Evolutionary conservation across 2,329 filamentous ascomycete genomes (phyloP), one percentile per base, ranked within the genome.

Genomic region (Dactylellina parvicollis): DNA sequence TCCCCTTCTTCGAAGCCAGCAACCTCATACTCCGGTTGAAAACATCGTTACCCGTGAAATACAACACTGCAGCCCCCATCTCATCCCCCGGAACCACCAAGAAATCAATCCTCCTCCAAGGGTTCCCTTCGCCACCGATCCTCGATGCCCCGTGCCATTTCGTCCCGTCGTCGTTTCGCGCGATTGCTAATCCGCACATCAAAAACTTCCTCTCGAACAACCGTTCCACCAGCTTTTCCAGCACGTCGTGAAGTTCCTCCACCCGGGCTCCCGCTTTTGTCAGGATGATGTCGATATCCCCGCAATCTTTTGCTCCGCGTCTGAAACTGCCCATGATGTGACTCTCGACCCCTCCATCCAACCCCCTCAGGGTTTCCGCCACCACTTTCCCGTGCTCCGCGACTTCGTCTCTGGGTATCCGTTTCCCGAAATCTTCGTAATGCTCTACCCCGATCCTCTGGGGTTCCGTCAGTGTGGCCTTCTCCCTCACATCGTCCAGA

Each of bases 21-120:
- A 96, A 81, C 75, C 94, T 83, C 80, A 97, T 86, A 78, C 91
- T 96, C 14, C 93, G 85, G 80, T 97, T 97, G 82, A 97, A 97
- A 32, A 96, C 90, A 79, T 96, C 93, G 76, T 97, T 95, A 0
- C 94, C 94, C 0, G 94, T 97, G 78, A 97, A 98, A 79, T 97
- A 97, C n/a, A 97, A 86, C 74, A 97, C 80, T 0, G 93, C 92
- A 0, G 91, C 93, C 0, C 94, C 94, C 55, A 92, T 84, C 80
- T 96, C 89, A 1, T 86, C 83, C 76, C 88, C 88, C 0, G 93
- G 92, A 0, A 96, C 93, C 2, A 96, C 85, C 1, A 97, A 83
- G 18, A 97, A 86, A 79, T 97, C 75, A 38, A 78, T 76, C 20
- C 77, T 55, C 28, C 77, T 71, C 77, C 77, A 78, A 14, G 71